These are phyloP conservation scores for Sisymbrium irio DNA, from an alignment of 345 rosid species.

Conservation along the genomic window DNA sequence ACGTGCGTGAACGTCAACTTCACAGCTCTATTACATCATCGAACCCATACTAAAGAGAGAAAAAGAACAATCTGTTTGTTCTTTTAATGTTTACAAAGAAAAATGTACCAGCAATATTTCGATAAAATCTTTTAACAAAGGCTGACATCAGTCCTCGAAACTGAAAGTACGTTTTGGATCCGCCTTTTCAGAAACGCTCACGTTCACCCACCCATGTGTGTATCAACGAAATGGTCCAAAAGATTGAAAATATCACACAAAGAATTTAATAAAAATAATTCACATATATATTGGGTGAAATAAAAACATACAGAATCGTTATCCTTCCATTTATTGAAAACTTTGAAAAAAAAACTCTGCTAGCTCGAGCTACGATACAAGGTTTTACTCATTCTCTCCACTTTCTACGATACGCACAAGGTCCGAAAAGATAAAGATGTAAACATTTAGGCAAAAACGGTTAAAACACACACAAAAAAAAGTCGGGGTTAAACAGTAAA, in stretches of 20 bases:
- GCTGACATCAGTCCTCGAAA: slow-evolving; percentile 38
- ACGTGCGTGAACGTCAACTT: slow-evolving; percentile 16
- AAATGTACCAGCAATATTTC: slow-evolving; percentile 2
- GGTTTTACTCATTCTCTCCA: slow-evolving; percentile 23
- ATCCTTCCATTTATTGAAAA: slow-evolving; percentile 33
- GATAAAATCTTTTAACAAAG: slow-evolving; percentile 23
- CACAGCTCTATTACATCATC: slow-evolving; percentile 27
- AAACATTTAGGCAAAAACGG: slow-evolving; percentile 19
- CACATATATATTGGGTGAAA: not conserved
- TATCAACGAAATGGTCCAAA: slow-evolving; percentile 25
- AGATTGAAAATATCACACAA: not conserved
- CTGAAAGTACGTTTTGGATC: slow-evolving; percentile 34
- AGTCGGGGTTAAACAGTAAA: slow-evolving; percentile 28
- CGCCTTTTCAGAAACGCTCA: slow-evolving; percentile 35
- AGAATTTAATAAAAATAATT: not conserved
- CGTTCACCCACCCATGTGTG: slow-evolving; percentile 29
- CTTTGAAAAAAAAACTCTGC: not conserved
- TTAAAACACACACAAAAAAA: slow-evolving; percentile 7
- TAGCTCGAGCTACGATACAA: slow-evolving; percentile 30
- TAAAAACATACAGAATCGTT: slow-evolving; percentile 25
- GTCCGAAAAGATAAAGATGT: slow-evolving; percentile 24
- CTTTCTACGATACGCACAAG: slow-evolving; percentile 23
- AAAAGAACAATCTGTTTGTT: slow-evolving; percentile 12
- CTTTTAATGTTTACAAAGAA: slow-evolving; percentile 16
- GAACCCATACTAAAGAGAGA: slow-evolving; percentile 6